phyloP scores from a whole-genome alignment of 495 filamentous ascomycete genomes.

The Viridothelium virens region DNA sequence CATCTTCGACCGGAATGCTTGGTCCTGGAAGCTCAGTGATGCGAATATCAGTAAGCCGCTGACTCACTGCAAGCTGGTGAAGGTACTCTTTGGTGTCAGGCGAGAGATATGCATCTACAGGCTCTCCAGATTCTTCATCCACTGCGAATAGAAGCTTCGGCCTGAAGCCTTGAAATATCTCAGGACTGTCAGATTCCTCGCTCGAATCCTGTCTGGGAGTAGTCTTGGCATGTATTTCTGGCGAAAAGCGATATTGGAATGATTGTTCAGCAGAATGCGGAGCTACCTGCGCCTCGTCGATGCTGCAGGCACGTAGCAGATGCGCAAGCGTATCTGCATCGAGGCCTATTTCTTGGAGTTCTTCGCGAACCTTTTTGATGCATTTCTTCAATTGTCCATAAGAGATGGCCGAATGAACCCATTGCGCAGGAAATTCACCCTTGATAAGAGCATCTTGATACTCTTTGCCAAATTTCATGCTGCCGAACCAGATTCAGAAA shows the following conservation, averaged over 20 bases:
- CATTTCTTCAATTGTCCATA: constrained; percentile 70
- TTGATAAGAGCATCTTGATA: constrained; percentile 51
- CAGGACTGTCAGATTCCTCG: neutral
- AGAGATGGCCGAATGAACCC: constrained; percentile 62
- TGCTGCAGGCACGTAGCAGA: constrained; percentile 32
- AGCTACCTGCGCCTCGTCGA: constrained; percentile 6
- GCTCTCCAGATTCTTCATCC: constrained; percentile 44
- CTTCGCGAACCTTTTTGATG: constrained; percentile 57
- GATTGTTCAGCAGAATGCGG: neutral
- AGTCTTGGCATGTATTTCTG: neutral
- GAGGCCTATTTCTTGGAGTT: constrained; percentile 54
- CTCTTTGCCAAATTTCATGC: constrained; percentile 70
- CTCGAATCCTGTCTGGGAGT: neutral
- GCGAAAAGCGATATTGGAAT: constrained; percentile 25
- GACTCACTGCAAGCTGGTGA: constrained; percentile 39
- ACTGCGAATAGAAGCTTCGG: constrained; percentile 55
- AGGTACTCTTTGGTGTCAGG: constrained; percentile 48
- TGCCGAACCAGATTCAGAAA: constrained; percentile 6
- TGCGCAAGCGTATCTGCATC: constrained; percentile 50
- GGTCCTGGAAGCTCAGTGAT: constrained; percentile 22
- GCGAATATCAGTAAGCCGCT: constrained; percentile 25
- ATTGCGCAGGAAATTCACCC: constrained; percentile 52
- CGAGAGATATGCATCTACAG: constrained; percentile 48
- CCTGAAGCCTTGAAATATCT: constrained; percentile 33
- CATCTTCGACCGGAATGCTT: neutral